Base-by-base conservation (phyloP, 805 yeast species). In the Hanseniaspora lachancei region DNA sequence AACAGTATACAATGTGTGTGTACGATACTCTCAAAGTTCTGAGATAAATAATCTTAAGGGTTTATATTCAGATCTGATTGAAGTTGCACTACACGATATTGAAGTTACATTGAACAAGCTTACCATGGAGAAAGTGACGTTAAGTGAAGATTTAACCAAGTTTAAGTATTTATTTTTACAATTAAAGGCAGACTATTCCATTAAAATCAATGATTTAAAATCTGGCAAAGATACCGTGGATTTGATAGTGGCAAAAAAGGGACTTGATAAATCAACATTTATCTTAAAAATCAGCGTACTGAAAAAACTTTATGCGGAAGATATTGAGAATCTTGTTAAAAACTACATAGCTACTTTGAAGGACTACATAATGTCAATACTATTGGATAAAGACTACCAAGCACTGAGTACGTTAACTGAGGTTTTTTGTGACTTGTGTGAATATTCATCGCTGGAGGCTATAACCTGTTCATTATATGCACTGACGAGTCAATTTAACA, bases 401-500 rank as follows among this genome's bases (percentile, higher is more conserved):
- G 61, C 64, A 43, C 62, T 65, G 49, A 66, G 65, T 2, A 46
- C 57, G 7, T 54, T 68, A 0, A 43, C 66, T 1, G 62, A 66
- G 0, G 61, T 65, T 10, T 62, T 71, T 39, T 66, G 64, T 23
- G 66, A 68, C 8, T 62, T 65, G 40, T 57, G 72, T 0, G 56
- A 58, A 5, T 41, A 36, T 0, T 62, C 68, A 47, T 65, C 68
- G 0, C 44, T 44, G 1, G 55, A 62, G 18, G 69, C 75, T 0
- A 58, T 68, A 13, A 64, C 62, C 9, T 70, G 74, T 42, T 60
- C 70, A 21, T 69, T 70, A 39, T 71, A 69, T 58, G 53, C 72
- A 0, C 65, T 72, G 18, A 62, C 62, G 1, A 70, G 70, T 52
- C 68, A 66, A 41, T 18, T 67, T 3, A 32, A 53, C 3, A 53